A percentile compares a stretch with the other conserved stretches of the same genome.
phyloP scores from a whole-genome alignment of 2,329 filamentous ascomycete species.

The Ophiocordyceps camponoti-leonardi region DNA sequence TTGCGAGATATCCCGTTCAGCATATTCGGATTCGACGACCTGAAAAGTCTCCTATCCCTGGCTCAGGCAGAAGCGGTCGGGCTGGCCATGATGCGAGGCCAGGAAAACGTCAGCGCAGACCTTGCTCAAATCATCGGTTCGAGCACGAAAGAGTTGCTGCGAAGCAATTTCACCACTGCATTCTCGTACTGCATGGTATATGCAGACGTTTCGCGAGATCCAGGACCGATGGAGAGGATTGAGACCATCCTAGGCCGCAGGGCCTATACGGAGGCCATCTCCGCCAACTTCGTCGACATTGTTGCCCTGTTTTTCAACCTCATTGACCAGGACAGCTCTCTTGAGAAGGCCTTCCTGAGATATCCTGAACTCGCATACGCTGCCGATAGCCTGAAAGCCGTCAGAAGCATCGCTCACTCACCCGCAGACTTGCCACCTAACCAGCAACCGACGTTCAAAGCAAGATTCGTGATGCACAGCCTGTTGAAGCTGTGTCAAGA shows the following conservation, averaged over 20 bases:
- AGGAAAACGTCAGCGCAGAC: conserved; percentile 42
- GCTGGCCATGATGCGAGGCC: conserved; percentile 66
- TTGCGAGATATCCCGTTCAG: conserved; percentile 62
- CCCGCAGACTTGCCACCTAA: conserved; percentile 49
- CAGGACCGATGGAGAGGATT: conserved; percentile 47
- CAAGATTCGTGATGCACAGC: conserved; percentile 58
- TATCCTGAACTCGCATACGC: conserved; percentile 42
- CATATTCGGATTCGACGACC: conserved; percentile 63
- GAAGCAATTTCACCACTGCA: conserved; percentile 55
- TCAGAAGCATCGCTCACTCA: conserved; percentile 53
- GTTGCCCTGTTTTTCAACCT: conserved; percentile 59
- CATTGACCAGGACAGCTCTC: conserved; percentile 59
- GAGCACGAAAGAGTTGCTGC: conserved; percentile 39
- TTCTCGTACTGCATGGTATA: conserved; percentile 73
- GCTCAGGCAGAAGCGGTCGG: conserved; percentile 64
- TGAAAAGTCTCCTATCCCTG: conserved; percentile 52
- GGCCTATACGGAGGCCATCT: conserved; percentile 43
- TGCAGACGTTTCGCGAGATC: conserved; percentile 14
- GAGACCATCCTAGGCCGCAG: conserved; percentile 53
- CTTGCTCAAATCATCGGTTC: conserved; percentile 41
- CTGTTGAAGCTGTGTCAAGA: conserved; percentile 63
- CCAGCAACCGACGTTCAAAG: conserved; percentile 76
- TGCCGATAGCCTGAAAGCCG: conserved; percentile 46
- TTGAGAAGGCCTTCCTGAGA: conserved; percentile 50
- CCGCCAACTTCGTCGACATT: conserved; percentile 58